Base-by-base conservation (phyloP, 2,329 filamentous ascomycete species). In the Trichoderma brevicompactum region DNA sequence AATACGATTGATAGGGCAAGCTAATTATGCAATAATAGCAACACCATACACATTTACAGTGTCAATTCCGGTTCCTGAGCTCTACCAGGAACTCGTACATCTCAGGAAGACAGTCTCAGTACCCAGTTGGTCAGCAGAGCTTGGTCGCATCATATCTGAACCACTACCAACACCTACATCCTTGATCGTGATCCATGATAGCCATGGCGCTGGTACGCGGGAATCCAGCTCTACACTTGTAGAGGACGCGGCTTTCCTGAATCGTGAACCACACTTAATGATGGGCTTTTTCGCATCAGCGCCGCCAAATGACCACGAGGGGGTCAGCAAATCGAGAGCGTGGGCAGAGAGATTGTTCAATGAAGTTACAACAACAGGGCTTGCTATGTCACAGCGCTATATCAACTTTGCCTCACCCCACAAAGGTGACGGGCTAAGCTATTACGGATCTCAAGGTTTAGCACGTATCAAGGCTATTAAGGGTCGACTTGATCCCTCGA, bases 181-280 rank as follows among this genome's bases (percentile, higher is more conserved):
- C 15, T 1, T 52, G 2, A 41, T 61, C 5, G 40, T 61, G 17
- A 61, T 61, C 15, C 58, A 61, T 38, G 58, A 61, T 28, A 52
- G 58, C 9, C 58, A 61, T 9, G 58, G 58, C 7, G n/a, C 38
- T 15, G 58, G 58, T 8, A 52, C 58, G 9, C 58, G 34, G 4
- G 43, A 28, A 13, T 59, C 43, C 28, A 19, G 32, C 10, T 48
- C 44, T n/a, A 34, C 23, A 5, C 13, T 19, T 2, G 10, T 19
- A 6, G 38, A 41, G 3, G 17, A 40, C 7, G 58, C 28, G 2
- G 58, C 48, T 19, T 61, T 61, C 23, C 17, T 13, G 7, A 61
- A 61, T n/a, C 58, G 58, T 15, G 46, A 61, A n/a, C 58, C 58
- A 15, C 58, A 61, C n/a, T 32, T 61, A n/a, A 50, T 61, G 58